A percentile compares a stretch with the other conserved stretches of the same genome.
These are phyloP conservation scores for Candida awuae DNA, from an alignment of 805 yeast genomes.

Conservation along the genomic window DNA sequence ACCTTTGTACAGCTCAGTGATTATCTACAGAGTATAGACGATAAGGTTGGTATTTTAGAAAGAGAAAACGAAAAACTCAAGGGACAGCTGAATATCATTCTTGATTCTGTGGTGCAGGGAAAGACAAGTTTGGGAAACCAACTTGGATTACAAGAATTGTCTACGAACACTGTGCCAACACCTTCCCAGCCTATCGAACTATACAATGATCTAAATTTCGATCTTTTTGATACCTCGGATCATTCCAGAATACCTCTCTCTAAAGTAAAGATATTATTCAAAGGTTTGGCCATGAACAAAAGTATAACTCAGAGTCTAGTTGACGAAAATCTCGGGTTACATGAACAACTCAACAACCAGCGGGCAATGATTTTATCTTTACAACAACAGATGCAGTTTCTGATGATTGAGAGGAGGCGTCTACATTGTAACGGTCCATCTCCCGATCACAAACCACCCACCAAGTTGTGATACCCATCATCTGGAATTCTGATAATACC, in stretches of 20 bases:
- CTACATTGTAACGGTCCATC: constrained; percentile 2
- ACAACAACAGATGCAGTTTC: constrained; percentile 44
- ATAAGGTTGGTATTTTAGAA: constrained; percentile 24
- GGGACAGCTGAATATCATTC: constrained; percentile 36
- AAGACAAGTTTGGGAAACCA: constrained; percentile 42
- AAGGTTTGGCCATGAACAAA: constrained; percentile 22
- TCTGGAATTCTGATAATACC: no score
- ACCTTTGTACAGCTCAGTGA: constrained; percentile 21
- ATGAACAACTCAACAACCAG: constrained; percentile 41
- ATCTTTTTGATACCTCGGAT: no score
- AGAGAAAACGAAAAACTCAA: constrained; percentile 35
- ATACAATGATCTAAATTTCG: no score
- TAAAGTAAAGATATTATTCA: constrained; percentile 20
- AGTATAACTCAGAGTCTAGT: constrained; percentile 19
- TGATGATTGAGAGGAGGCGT: constrained; percentile 36
- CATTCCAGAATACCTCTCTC: constrained; percentile 37
- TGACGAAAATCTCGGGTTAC: constrained; percentile 26
- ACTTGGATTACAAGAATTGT: constrained; percentile 40
- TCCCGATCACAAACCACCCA: constrained; percentile 4
- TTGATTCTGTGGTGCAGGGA: constrained; percentile 42
- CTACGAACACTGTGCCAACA: constrained; percentile 2
- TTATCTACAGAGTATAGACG: constrained; percentile 23
- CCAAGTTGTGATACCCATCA: constrained; percentile 8
- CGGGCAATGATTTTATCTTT: constrained; percentile 37
- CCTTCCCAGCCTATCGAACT: neutral